Conservation (phyloP, 2,329 filamentous ascomycete species). For the Cercospora sojina region DNA sequence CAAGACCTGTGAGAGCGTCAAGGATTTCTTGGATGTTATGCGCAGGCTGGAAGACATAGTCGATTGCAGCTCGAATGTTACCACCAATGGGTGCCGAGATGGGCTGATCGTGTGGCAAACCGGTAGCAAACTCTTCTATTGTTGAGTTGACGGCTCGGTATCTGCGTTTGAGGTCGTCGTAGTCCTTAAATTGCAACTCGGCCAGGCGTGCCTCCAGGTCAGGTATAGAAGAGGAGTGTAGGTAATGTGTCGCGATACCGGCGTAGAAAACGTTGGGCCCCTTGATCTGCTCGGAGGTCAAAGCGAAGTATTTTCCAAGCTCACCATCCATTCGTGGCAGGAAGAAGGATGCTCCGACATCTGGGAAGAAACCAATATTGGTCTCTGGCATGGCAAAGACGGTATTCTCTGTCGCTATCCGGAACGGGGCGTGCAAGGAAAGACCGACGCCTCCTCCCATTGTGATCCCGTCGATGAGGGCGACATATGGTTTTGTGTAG, state of each 20-base stretch:
- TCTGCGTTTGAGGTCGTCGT: constrained; percentile 61
- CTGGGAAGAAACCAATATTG: constrained; percentile 96
- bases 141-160: constrained; percentile 76
- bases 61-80: constrained; percentile 73
- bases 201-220: constrained; percentile 80
- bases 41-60: constrained; percentile 56
- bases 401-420: constrained; percentile 93
- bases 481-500: constrained; percentile 87
- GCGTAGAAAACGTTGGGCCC: constrained; percentile 87
- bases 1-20: constrained; percentile 56
- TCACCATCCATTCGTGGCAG: constrained; percentile 83
- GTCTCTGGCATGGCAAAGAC: constrained; percentile 99
- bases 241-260: constrained; percentile 91
- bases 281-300: constrained; percentile 80
- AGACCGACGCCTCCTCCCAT: constrained; percentile 98
- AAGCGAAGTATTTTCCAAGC: constrained; percentile 85
- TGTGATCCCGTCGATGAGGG: constrained; percentile 96
- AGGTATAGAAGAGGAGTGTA: constrained; percentile 84
- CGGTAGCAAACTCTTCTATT: constrained; percentile 87
- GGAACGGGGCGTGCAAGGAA: constrained; percentile 90
- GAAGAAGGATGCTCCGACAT: constrained; percentile 96
- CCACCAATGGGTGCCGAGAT: constrained; percentile 51
- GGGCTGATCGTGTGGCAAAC: constrained; percentile 69
- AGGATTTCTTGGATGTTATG: constrained; percentile 69
- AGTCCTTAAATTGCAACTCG: constrained; percentile 85